These are phyloP conservation scores for Miamiensis avidus DNA, from an alignment of 169 alveolate genomes.

Conservation along the genomic window DNA sequence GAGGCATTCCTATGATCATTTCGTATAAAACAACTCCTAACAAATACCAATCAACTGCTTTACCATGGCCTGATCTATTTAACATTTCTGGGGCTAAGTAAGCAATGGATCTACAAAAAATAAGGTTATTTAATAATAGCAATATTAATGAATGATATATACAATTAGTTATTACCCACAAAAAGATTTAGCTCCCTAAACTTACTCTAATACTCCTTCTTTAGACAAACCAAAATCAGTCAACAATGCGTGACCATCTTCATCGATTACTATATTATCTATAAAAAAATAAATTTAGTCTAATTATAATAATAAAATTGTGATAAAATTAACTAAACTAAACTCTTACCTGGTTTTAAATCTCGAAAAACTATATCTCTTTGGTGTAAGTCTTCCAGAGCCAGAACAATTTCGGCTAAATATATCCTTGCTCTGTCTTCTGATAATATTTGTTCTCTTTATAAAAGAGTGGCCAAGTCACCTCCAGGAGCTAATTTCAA, in stretches of 20 bases:
- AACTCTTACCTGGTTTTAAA: conserved; percentile 75
- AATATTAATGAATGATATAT: too few species aligned
- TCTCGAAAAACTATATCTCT: conserved; percentile 89
- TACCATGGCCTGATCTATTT: conserved; percentile 85
- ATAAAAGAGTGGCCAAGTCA: conserved; percentile 70
- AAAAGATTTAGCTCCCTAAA: conserved; percentile 71
- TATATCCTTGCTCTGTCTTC: conserved; percentile 83
- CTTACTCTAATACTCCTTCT: conserved; percentile 82
- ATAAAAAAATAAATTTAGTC: too few species aligned
- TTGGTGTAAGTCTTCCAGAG: conserved; percentile 86
- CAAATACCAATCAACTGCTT: conserved; percentile 89
- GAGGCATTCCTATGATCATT: conserved; percentile 87
- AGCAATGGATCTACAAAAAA: conserved; percentile 87
- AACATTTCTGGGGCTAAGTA: conserved; percentile 91
- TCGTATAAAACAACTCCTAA: conserved; percentile 88
- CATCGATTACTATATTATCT: conserved; percentile 86
- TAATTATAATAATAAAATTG: too few species aligned
- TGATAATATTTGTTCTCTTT: conserved; percentile 68
- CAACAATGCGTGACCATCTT: conserved; percentile 86
- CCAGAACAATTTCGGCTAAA: conserved; percentile 76
- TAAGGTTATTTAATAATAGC: too few species aligned
- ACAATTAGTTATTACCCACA: background rate
- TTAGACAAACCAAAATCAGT: conserved; percentile 93
- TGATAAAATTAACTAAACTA: too few species aligned
- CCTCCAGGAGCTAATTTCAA: conserved; percentile 88